These are phyloP conservation scores for Cordyceps cateniannulata DNA, from an alignment of 2,329 filamentous ascomycete genomes.

Conservation along the genomic window DNA sequence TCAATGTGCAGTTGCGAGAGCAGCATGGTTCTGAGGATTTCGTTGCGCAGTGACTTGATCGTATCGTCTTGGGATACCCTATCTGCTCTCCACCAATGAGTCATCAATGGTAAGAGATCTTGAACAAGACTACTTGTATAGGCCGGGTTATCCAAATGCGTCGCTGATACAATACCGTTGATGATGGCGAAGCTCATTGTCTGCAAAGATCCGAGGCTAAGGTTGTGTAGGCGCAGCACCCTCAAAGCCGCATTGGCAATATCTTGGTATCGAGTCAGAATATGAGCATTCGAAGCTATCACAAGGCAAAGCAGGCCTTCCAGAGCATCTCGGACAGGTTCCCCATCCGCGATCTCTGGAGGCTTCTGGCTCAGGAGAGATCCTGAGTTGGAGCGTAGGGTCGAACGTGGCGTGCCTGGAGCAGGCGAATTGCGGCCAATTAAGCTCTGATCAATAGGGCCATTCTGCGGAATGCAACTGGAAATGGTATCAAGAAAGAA, in stretches of 20 bases:
- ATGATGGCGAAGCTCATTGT: constrained; percentile 69
- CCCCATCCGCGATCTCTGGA: constrained; percentile 23
- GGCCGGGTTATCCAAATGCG: constrained; percentile 60
- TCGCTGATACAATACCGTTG: constrained; percentile 61
- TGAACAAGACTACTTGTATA: constrained; percentile 55
- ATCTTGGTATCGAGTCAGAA: constrained; percentile 40
- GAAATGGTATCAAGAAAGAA: constrained; percentile 62
- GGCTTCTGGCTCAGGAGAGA: constrained; percentile 26
- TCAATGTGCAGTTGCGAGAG: constrained; percentile 59
- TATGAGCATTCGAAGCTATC: constrained; percentile 5
- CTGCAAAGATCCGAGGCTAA: constrained; percentile 57
- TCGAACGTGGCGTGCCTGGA: constrained; percentile 28
- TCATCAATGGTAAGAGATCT: constrained; percentile 63
- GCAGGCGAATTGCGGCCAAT: constrained; percentile 41
- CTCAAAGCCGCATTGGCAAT: constrained; percentile 52
- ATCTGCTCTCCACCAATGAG: constrained; percentile 71
- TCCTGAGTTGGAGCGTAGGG: constrained; percentile 21
- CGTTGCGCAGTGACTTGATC: constrained; percentile 61
- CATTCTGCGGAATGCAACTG: constrained; percentile 38
- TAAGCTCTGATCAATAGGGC: constrained; percentile 28
- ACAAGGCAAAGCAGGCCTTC: constrained; percentile 48
- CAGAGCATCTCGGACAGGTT: constrained; percentile 36
- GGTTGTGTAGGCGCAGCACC: constrained; percentile 53
- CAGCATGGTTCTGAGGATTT: constrained; percentile 68
- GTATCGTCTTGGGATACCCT: constrained; percentile 53